phyloP scores from a whole-genome alignment of 1,284 basidiomycete genomes.

The Schizophyllum commune region DNA sequence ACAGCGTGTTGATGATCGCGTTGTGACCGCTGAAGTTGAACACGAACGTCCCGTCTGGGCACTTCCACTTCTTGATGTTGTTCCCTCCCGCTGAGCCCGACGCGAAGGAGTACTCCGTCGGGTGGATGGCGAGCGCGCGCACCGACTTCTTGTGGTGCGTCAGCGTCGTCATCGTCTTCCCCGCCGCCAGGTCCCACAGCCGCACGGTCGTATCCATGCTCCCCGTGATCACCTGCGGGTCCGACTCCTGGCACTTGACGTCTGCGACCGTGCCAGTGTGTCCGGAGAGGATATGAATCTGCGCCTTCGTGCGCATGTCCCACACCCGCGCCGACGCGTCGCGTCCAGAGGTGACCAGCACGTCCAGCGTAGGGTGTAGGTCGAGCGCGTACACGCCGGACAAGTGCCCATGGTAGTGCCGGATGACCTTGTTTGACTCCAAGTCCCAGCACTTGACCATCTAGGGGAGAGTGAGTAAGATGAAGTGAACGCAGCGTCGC shows the following conservation, averaged over 20 bases:
- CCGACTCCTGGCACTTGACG: conserved; percentile 91
- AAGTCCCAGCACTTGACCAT: conserved; percentile 99
- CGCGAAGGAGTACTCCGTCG: conserved; percentile 94
- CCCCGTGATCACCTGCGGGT: conserved; percentile 96
- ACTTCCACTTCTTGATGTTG: conserved; percentile 99
- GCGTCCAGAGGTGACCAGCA: conserved; percentile 91
- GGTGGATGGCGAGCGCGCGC: conserved; percentile 88
- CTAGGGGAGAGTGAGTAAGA: conserved; percentile 29
- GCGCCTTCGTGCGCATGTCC: conserved; percentile 98
- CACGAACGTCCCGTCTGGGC: conserved; percentile 91
- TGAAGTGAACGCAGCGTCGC: background rate
- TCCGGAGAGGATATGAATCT: conserved; percentile 89
- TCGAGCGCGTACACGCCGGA: conserved; percentile 91
- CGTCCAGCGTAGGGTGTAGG: conserved; percentile 92
- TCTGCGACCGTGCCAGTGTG: conserved; percentile 93
- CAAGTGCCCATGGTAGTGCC: conserved; percentile 96
- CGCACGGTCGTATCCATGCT: conserved; percentile 97
- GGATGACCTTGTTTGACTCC: conserved; percentile 97
- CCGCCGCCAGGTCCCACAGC: conserved; percentile 97
- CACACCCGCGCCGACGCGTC: conserved; percentile 96
- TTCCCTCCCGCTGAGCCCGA: conserved; percentile 93
- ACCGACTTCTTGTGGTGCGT: conserved; percentile 99
- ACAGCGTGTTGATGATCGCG: conserved; percentile 94
- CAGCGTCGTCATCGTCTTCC: conserved; percentile 90
- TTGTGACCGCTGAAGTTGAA: conserved; percentile 96